Conservation (phyloP, 1,284 basidiomycete genomes). For the Macrocybe sp. region DNA sequence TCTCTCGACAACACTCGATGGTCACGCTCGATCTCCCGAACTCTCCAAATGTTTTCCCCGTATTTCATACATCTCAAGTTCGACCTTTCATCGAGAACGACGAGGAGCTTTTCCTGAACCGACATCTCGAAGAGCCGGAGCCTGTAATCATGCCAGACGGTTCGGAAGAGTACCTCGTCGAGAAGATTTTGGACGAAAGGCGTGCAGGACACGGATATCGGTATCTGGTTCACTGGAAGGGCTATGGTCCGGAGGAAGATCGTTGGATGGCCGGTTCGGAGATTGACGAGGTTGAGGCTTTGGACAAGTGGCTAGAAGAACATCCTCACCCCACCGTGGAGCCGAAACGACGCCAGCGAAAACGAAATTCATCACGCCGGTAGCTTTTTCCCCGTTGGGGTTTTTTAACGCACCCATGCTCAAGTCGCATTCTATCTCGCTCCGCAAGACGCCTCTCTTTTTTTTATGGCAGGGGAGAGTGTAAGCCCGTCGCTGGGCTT, state of each 20-base stretch:
- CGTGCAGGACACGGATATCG: conserved; percentile 19
- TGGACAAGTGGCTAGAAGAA: conserved; percentile 17
- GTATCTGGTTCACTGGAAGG: conserved; percentile 75
- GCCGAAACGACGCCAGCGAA: no score
- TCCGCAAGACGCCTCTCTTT: no score
- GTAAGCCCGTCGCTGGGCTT: no score
- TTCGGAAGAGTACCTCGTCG: conserved; percentile 17
- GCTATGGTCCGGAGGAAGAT: conserved; percentile 55
- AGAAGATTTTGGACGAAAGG: conserved; percentile 19
- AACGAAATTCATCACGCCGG: no score
- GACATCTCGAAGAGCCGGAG: neutral
- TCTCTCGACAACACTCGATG: conserved; percentile 15
- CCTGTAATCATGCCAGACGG: conserved; percentile 12
- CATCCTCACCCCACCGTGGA: no score
- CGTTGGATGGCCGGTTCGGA: conserved; percentile 52
- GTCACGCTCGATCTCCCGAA: conserved; percentile 18
- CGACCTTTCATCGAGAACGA: conserved; percentile 9
- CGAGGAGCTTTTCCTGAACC: conserved; percentile 9
- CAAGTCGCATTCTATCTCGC: no score
- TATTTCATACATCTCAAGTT: conserved; percentile 21
- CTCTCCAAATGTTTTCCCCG: conserved; percentile 11
- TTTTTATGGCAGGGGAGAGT: no score
- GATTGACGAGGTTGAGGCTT: conserved; percentile 17
- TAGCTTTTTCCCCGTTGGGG: no score
- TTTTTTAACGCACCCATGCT: no score